Evolutionary conservation across 139 green algal species (phyloP).

Genomic region (Coccomyxa sp.): DNA sequence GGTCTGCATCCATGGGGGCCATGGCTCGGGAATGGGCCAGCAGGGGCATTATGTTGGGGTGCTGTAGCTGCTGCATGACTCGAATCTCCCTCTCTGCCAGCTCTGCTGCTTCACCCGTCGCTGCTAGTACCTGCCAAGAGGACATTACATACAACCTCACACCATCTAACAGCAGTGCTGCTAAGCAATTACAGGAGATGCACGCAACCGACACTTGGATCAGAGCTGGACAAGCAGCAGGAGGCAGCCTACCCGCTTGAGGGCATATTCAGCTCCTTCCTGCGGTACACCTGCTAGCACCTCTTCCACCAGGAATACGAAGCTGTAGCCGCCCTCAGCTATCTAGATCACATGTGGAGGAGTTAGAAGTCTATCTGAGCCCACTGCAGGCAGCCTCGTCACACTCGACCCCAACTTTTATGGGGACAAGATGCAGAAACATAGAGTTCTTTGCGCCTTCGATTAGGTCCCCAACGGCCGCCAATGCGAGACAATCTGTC

Average conservation of each 20-base stretch:
- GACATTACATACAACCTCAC: neutral
- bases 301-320: constrained; percentile 67
- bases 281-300: constrained; percentile 17
- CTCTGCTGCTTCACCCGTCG: constrained; percentile 30
- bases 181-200: neutral
- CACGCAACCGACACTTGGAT: neutral
- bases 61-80: constrained; percentile 39
- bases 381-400: too few species aligned
- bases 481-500: neutral
- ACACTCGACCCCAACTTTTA: neutral
- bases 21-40: constrained; percentile 18
- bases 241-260: constrained; percentile 39
- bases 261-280: constrained; percentile 20
- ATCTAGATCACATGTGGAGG: constrained; percentile 27
- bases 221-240: neutral
- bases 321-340: constrained; percentile 76
- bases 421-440: neutral
- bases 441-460: neutral
- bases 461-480: neutral
- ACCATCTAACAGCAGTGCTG: neutral
- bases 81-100: constrained; percentile 42
- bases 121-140: constrained; percentile 39
- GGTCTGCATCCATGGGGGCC: constrained; percentile 2
- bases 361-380: neutral
- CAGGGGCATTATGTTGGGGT: constrained; percentile 64